Evolutionary conservation across 2,329 filamentous ascomycete genomes (phyloP), one percentile per base, ranked within the genome.

Genomic region (Aspergillus uvarum): DNA sequence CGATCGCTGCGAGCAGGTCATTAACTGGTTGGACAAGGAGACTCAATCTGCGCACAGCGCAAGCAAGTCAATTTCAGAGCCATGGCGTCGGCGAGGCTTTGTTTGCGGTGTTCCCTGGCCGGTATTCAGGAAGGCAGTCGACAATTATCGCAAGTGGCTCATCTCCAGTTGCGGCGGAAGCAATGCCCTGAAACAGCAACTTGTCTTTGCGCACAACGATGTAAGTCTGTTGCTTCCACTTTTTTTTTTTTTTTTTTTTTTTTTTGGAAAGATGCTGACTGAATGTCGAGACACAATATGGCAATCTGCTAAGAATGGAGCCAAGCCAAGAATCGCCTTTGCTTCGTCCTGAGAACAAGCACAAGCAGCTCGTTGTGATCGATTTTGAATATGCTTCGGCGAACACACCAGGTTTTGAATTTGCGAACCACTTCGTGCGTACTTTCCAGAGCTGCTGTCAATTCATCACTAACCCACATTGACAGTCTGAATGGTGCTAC

Each of bases 171-270:
- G 93, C 74, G 89, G 89, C 44, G 87, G 87, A 1, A 72, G 80
- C 4, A 78, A 85, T 35, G 85, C 84, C 52, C 82, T 98, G 58
- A 89, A 89, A 55, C 84, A 90, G 51, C 83, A 86, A 57, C 84
- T 99, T 11, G 87, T 97, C 0, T 99, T 99, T 81, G 91, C 92
- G n/a, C 95, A 99, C 75, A 97, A 96, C 70, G 95, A 99, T 83
- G 92, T 96, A 77, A 80, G 89, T 66, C 19, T 77, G 8, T 26
- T 49, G 38, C 16, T 44, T 44, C 16, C 14, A 44, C 14, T 4
- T 6, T 24, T 19, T 47, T 47, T 16, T 8, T 14, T 14, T 6
- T 4, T 6, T 24, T 19, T 47, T 47, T 16, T 8, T 14, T 14
- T 6, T 6, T 47, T 8, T 6, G 26, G 3, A 2, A 0, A 29